A percentile compares a stretch with the other conserved stretches of the same genome.
Conservation (phyloP, 1,139 yeast genomes). For the Pichia sp. region DNA sequence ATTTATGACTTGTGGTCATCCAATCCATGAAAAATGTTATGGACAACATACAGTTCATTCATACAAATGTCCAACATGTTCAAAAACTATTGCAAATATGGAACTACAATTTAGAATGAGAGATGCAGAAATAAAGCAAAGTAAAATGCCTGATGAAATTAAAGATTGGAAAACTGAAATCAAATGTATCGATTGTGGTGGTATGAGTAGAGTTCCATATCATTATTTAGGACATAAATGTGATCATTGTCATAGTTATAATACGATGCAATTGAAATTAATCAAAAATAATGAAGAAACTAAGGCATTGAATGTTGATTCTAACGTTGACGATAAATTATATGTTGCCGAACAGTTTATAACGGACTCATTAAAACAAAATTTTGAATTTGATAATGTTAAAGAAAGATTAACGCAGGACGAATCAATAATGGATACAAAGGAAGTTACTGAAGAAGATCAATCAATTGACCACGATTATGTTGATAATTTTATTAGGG, state of each 20-base stretch:
- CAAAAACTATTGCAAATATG: constrained; percentile 77
- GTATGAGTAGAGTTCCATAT: constrained; percentile 68
- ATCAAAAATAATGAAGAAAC: constrained; percentile 20
- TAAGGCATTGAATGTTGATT: not conserved
- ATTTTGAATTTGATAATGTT: constrained; percentile 25
- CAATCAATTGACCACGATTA: constrained; percentile 22
- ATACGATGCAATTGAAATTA: constrained; percentile 66
- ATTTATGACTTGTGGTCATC: constrained; percentile 92
- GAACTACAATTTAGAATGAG: constrained; percentile 81
- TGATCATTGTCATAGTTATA: constrained; percentile 78
- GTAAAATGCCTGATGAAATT: constrained; percentile 77
- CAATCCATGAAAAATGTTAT: constrained; percentile 81
- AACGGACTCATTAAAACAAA: constrained; percentile 24
- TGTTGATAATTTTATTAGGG: constrained; percentile 28
- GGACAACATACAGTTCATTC: constrained; percentile 72
- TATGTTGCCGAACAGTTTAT: constrained; percentile 14
- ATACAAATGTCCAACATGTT: constrained; percentile 88
- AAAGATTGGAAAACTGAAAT: constrained; percentile 69
- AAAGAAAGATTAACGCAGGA: not conserved
- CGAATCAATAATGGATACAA: constrained; percentile 3
- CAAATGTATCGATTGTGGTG: constrained; percentile 85
- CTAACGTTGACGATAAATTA: constrained; percentile 6
- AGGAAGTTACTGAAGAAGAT: constrained; percentile 9
- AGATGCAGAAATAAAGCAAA: constrained; percentile 73
- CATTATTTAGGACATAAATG: constrained; percentile 87